These are phyloP conservation scores for Papiliotrema fonsecae DNA, from an alignment of 1,284 basidiomycete species.

Conservation along the genomic window DNA sequence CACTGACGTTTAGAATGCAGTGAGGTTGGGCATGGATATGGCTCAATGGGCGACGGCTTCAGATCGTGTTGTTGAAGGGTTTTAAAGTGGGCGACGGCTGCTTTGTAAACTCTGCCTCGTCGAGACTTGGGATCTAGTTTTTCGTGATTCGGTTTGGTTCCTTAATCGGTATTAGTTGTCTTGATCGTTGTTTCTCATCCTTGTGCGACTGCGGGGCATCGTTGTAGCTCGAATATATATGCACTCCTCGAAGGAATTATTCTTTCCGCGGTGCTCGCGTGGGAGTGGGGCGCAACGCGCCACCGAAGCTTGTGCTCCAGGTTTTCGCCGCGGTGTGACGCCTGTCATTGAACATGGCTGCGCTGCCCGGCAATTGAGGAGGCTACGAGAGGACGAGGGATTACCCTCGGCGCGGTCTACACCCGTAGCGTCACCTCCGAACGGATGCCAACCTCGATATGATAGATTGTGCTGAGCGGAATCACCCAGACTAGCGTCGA, in stretches of 20 bases:
- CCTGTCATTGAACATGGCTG: too few species aligned
- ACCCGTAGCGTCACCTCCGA: too few species aligned
- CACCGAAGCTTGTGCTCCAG: too few species aligned
- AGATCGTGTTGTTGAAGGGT: slow-evolving; percentile 1
- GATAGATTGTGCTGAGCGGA: too few species aligned
- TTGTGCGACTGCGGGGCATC: background rate
- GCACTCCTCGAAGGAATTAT: background rate
- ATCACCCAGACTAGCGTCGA: too few species aligned
- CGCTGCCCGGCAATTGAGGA: too few species aligned
- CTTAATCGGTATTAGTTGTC: background rate
- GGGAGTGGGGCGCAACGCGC: too few species aligned
- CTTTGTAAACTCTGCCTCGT: background rate
- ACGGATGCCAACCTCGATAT: too few species aligned
- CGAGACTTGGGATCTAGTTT: background rate
- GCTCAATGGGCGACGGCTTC: background rate
- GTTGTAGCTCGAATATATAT: background rate
- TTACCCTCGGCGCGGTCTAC: too few species aligned
- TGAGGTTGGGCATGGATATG: background rate
- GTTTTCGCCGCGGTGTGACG: too few species aligned
- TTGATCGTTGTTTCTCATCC: too few species aligned
- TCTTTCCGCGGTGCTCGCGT: background rate
- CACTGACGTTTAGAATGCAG: background rate
- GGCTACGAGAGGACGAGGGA: too few species aligned
- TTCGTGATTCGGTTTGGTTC: background rate
- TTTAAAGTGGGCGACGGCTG: background rate